Percentiles rank a stretch among this genome's conserved stretches.
Evolutionary conservation across 805 yeast genomes (phyloP).

Genomic region (Metschnikowia baotianmanensis): DNA sequence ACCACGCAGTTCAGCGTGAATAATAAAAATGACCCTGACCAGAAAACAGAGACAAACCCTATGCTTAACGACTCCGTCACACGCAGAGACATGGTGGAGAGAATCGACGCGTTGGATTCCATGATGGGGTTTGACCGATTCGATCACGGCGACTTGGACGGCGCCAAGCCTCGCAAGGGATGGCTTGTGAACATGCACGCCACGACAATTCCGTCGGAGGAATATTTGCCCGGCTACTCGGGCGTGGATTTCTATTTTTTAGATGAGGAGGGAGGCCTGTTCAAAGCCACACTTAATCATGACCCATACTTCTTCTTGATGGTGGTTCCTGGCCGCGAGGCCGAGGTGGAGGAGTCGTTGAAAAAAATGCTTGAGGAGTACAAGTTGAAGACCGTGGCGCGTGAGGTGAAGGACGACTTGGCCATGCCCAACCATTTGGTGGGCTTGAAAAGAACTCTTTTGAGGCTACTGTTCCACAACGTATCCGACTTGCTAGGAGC

Average conservation of each 20-base stretch:
- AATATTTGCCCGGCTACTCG: conserved; percentile 63
- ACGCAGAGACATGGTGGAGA: conserved; percentile 53
- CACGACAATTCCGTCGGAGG: conserved; percentile 62
- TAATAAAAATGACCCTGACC: conserved; percentile 16
- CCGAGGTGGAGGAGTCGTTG: conserved; percentile 83
- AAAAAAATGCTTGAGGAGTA: conserved; percentile 63
- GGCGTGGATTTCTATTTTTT: conserved; percentile 94
- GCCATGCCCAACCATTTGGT: conserved; percentile 80
- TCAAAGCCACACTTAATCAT: conserved; percentile 77
- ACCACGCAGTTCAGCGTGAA: conserved; percentile 15
- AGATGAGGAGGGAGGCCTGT: conserved; percentile 95
- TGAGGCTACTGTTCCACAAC: conserved; percentile 73
- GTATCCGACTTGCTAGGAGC: conserved; percentile 72
- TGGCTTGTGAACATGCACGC: conserved; percentile 97
- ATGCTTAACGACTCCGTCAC: conserved; percentile 38
- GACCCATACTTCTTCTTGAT: conserved; percentile 85
- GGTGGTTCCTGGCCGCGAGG: conserved; percentile 57
- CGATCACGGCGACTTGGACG: conserved; percentile 63
- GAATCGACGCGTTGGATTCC: conserved; percentile 68
- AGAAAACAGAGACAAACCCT: conserved; percentile 26
- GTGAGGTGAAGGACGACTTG: conserved; percentile 75
- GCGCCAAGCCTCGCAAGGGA: conserved; percentile 56
- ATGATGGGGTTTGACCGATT: conserved; percentile 86
- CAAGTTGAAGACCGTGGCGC: conserved; percentile 50
- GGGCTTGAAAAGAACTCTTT: conserved; percentile 63